These are phyloP conservation scores for Paramecium primaurelia DNA, from an alignment of 73 alveolate species.

Conservation along the genomic window DNA sequence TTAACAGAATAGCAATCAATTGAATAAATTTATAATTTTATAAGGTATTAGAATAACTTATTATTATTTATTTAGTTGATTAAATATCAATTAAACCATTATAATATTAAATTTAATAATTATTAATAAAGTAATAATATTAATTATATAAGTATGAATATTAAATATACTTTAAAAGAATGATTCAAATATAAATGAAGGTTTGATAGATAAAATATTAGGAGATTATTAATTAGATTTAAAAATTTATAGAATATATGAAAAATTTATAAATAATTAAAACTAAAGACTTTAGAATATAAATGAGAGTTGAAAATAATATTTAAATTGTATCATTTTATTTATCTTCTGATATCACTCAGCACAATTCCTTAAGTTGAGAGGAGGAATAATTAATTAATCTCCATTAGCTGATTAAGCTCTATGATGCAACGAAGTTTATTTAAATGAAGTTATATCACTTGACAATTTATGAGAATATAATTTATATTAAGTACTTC, in stretches of 20 bases:
- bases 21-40: too few species aligned
- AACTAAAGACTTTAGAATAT: background rate
- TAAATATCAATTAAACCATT: too few species aligned
- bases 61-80: background rate
- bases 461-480: background rate
- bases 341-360: background rate
- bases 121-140: too few species aligned
- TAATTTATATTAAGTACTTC: constrained; percentile 1
- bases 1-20: background rate
- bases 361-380: background rate
- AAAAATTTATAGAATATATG: too few species aligned
- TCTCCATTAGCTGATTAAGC: constrained; percentile 43
- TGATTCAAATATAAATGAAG: background rate
- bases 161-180: too few species aligned
- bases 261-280: too few species aligned
- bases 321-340: background rate
- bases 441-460: background rate
- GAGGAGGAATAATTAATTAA: constrained; percentile 13
- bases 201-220: background rate
- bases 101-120: too few species aligned
- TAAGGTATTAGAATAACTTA: background rate
- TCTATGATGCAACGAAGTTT: background rate
- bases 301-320: constrained; percentile 12
- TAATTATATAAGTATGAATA: too few species aligned
- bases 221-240: background rate